A percentile compares a stretch with the other conserved stretches of the same genome.
Evolutionary conservation across 78 protist species (phyloP).

Genomic region (Creolimax fragrantissima): DNA sequence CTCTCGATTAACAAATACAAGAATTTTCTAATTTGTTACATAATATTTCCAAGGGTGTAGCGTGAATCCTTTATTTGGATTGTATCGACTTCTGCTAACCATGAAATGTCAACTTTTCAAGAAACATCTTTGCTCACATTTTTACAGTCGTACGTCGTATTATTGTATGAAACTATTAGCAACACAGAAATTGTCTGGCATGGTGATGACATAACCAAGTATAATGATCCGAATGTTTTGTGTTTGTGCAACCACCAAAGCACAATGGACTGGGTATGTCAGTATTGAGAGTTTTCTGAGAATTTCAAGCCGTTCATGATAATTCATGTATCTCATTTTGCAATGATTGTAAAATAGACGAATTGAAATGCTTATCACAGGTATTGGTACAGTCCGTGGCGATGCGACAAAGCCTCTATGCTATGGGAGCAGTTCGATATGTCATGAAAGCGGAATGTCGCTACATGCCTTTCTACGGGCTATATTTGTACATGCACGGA

Average conservation of each 20-base stretch:
- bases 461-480: neutral
- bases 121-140: no score
- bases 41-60: no score
- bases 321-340: no score
- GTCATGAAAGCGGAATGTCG: neutral
- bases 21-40: no score
- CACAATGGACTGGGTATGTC: neutral
- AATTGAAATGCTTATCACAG: neutral
- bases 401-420: neutral
- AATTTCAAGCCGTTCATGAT: no score
- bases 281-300: no score
- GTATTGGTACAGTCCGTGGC: neutral
- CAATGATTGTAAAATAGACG: no score
- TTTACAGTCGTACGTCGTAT: neutral
- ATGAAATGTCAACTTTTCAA: no score
- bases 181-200: neutral
- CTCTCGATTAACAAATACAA: no score
- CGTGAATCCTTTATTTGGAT: no score
- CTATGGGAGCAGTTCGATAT: neutral
- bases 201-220: neutral
- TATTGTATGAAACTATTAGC: neutral
- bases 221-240: neutral
- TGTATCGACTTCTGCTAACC: no score
- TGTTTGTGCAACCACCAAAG: neutral
- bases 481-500: neutral